phyloP scores from a whole-genome alignment of 768 basidiomycete species.

The Auricularia cornea region DNA sequence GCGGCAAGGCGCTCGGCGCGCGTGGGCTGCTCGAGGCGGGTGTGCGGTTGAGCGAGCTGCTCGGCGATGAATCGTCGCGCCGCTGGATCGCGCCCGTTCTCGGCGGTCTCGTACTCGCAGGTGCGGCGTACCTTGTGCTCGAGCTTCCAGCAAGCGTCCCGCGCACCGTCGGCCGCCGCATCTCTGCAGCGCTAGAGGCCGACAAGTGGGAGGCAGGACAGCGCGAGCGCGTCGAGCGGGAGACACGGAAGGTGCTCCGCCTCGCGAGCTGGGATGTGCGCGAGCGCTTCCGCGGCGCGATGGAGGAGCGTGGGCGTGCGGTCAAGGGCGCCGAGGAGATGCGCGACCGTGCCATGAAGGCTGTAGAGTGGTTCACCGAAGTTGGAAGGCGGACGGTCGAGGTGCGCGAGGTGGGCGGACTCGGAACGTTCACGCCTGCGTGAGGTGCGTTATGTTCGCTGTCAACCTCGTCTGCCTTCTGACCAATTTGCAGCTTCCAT shows the following conservation, averaged over 20 bases:
- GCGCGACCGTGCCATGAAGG: constrained; percentile 59
- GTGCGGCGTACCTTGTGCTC: constrained; percentile 71
- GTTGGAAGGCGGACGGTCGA: constrained; percentile 33
- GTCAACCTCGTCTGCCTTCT: background rate
- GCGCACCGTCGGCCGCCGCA: constrained; percentile 77
- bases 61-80: constrained; percentile 71
- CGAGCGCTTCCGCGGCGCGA: constrained; percentile 68
- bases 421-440: background rate
- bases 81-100: constrained; percentile 84
- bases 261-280: constrained; percentile 85
- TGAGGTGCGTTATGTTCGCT: background rate
- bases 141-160: constrained; percentile 88
- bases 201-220: constrained; percentile 59
- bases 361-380: constrained; percentile 62
- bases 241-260: constrained; percentile 89
- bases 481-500: background rate
- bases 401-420: background rate
- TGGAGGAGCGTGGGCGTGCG: constrained; percentile 73
- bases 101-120: constrained; percentile 65
- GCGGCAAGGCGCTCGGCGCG: constrained; percentile 70
- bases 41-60: constrained; percentile 64
- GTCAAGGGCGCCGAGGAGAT: constrained; percentile 69
- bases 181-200: constrained; percentile 56
- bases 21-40: constrained; percentile 71
- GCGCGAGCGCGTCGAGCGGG: constrained; percentile 60